A percentile compares a stretch with the other conserved stretches of the same genome.
phyloP scores from a whole-genome alignment of 352 stramenopile genomes.

The Globisporangium paddicum region DNA sequence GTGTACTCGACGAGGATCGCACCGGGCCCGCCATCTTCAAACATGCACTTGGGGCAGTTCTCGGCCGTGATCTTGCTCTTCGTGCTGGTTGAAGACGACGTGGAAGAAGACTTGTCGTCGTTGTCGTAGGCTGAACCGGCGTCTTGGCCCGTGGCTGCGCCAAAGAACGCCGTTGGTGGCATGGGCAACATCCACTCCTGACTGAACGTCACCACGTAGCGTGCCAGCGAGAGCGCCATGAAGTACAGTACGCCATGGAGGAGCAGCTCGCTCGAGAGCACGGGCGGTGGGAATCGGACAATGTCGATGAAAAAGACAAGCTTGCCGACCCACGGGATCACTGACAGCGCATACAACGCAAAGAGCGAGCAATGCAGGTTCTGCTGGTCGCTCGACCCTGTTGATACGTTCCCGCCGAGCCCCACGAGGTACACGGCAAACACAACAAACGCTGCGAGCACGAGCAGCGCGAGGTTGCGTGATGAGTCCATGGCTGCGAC shows the following conservation, averaged over 20 bases:
- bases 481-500: constrained; percentile 18
- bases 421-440: constrained; percentile 47
- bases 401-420: constrained; percentile 32
- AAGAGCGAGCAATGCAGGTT: constrained; percentile 59
- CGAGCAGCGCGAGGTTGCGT: constrained; percentile 42
- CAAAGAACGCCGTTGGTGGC: constrained; percentile 74
- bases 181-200: constrained; percentile 61
- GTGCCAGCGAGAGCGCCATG: constrained; percentile 30
- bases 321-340: constrained; percentile 63
- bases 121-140: constrained; percentile 31
- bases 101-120: constrained; percentile 15
- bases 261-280: constrained; percentile 41
- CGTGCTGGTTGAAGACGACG: background rate
- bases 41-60: constrained; percentile 77
- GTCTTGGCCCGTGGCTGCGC: constrained; percentile 43
- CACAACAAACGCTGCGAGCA: constrained; percentile 36
- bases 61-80: constrained; percentile 57
- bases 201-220: constrained; percentile 40
- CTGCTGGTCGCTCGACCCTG: constrained; percentile 37
- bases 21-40: constrained; percentile 70
- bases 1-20: constrained; percentile 69
- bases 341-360: constrained; percentile 41
- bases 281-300: constrained; percentile 28
- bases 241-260: constrained; percentile 37
- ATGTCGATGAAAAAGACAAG: constrained; percentile 51